Base-by-base conservation (phyloP, 2,329 filamentous ascomycete genomes). In the Sarocladium strictum region DNA sequence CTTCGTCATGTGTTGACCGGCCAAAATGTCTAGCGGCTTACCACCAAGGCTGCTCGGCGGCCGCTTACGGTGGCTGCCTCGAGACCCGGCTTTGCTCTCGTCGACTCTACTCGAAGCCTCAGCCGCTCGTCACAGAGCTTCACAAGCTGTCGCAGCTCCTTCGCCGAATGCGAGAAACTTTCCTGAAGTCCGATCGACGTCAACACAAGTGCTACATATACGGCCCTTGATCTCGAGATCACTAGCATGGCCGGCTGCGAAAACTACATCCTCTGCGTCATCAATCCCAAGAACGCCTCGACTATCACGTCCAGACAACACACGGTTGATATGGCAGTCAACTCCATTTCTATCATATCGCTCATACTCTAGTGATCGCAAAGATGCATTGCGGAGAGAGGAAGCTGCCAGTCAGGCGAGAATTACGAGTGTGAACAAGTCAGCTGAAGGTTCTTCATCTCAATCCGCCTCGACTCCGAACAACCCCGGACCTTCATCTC, bases 1-100 rank as follows among this genome's bases (percentile, higher is more conserved):
- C 21, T 47, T 29, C 43, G 43, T 47, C 23, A 47, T 47, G 43
- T 17, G 43, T 47, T 75, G 72, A 68, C 61, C 63, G 62, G 64
- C 62, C 59, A 68, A 65, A 60, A 75, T 75, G 72, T 70, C 70
- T 66, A 73, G 67, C 65, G 65, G 62, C 61, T 63, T 67, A 57
- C 65, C 66, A 57, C 65, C 65, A 58, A 66, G 67, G 68, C 63
- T 68, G 59, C 58, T 67, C 55, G 65, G 67, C 62, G 67, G 67
- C 63, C 66, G 64, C 60, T 61, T 68, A 33, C 50, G 32, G 50
- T 51, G 47, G 47, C 47, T 51, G 47, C 47, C 47, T 51, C 47
- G 24, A 51, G 17, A n/a, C 17, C 23, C 26, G 23, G 26, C 47
- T 23, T 33, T 32, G n/a, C 29, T 27, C 24, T 35, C 47, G 4